phyloP scores from a whole-genome alignment of 257 asterid genomes.

The Solanum gracilifrons region DNA sequence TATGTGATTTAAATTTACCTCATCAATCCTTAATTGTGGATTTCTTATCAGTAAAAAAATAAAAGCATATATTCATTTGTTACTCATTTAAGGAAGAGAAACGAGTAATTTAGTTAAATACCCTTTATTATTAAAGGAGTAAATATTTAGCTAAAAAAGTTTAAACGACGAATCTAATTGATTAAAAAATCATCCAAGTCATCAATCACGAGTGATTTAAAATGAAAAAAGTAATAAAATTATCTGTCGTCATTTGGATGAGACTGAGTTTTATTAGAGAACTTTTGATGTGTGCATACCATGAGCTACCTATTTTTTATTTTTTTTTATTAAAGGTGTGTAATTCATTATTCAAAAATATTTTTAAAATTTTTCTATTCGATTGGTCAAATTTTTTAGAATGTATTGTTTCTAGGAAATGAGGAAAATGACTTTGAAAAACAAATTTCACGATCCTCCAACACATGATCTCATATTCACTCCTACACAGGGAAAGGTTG shows the following conservation, averaged over 20 bases:
- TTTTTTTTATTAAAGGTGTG: background rate
- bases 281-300: constrained; percentile 1
- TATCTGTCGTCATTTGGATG: background rate
- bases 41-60: background rate
- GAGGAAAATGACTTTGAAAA: background rate
- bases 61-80: background rate
- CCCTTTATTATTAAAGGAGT: background rate
- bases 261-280: background rate
- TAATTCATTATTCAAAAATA: too few relatives aligned
- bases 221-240: background rate
- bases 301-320: background rate
- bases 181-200: background rate
- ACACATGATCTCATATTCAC: background rate
- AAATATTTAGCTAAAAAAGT: background rate
- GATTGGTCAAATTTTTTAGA: too few relatives aligned
- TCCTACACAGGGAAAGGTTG: background rate
- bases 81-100: background rate
- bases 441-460: background rate
- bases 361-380: too few relatives aligned
- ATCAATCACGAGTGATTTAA: background rate
- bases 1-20: too few relatives aligned
- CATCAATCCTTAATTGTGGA: rapidly evolving
- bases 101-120: background rate
- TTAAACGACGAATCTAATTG: background rate
- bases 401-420: background rate